phyloP scores from a whole-genome alignment of 148 eudicot genomes.

The Silene uniflora region DNA sequence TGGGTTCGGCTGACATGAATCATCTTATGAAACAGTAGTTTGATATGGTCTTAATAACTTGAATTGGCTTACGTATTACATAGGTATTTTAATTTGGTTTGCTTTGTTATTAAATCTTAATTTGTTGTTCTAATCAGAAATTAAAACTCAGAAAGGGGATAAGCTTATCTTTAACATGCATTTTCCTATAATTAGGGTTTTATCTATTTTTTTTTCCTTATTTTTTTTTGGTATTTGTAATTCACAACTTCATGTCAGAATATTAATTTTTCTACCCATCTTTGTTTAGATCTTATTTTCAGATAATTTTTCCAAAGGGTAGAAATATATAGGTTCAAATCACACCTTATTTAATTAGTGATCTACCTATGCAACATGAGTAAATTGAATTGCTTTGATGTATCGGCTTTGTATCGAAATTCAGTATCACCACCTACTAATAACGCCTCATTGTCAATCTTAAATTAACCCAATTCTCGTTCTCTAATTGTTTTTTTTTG shows the following conservation, averaged over 20 bases:
- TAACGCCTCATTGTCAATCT: not conserved
- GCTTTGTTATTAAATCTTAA: slow-evolving; percentile 4
- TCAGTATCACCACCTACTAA: not conserved
- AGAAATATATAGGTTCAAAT: not conserved
- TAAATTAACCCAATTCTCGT: not conserved
- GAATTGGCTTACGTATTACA: not conserved
- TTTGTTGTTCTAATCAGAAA: too few species aligned
- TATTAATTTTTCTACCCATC: not conserved
- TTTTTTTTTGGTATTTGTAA: not conserved
- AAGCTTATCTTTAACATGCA: not conserved
- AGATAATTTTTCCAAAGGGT: not conserved
- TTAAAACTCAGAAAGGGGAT: not conserved
- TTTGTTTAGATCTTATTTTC: not conserved
- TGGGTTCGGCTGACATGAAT: not conserved
- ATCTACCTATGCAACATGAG: not conserved
- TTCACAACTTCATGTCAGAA: not conserved
- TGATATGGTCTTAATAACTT: not conserved
- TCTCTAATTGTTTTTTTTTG: not conserved
- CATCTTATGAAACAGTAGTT: not conserved
- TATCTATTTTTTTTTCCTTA: not conserved
- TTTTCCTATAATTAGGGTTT: slow-evolving; percentile 21
- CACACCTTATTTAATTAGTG: not conserved
- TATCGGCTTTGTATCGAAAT: not conserved
- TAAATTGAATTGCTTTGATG: too few species aligned
- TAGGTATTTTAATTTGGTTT: not conserved